Evolutionary conservation across 331 rosid species (phyloP).

Genomic region (Prunus yedoensis): DNA sequence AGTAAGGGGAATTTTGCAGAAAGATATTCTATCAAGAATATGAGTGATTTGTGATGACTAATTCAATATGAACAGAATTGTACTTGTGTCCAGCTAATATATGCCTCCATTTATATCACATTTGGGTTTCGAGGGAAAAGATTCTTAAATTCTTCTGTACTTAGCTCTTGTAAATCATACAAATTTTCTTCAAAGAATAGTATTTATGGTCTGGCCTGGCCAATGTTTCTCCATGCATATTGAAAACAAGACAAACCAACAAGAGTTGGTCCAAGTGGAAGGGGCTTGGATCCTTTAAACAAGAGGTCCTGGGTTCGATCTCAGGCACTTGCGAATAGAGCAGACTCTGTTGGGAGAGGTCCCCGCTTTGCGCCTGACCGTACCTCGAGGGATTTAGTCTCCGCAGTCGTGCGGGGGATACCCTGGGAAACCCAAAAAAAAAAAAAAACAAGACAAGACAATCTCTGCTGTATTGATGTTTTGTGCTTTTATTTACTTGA

Average conservation of each 20-base stretch:
- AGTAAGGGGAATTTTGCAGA: not conserved
- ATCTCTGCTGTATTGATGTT: not conserved
- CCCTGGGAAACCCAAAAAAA: too few species aligned
- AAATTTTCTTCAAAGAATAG: slow-evolving; percentile 2
- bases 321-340: too few species aligned
- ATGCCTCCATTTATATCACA: not conserved
- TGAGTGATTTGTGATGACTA: not conserved
- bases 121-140: not conserved
- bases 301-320: too few species aligned
- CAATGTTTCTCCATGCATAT: not conserved
- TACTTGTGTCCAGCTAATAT: not conserved
- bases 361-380: too few species aligned
- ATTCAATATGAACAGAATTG: not conserved
- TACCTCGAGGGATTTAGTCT: too few species aligned
- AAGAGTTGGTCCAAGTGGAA: too few species aligned
- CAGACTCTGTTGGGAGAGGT: too few species aligned
- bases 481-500: not conserved
- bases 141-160: slow-evolving; percentile 7
- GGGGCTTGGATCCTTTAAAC: too few species aligned
- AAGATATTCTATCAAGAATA: slow-evolving; percentile 7
- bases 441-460: not conserved
- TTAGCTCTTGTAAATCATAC: not conserved
- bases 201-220: not conserved
- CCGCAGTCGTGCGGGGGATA: too few species aligned
- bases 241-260: not conserved